Percentiles rank a stretch among this genome's conserved stretches.
phyloP scores from a whole-genome alignment of 345 rosid species.

The Lepidium aucheri region DNA sequence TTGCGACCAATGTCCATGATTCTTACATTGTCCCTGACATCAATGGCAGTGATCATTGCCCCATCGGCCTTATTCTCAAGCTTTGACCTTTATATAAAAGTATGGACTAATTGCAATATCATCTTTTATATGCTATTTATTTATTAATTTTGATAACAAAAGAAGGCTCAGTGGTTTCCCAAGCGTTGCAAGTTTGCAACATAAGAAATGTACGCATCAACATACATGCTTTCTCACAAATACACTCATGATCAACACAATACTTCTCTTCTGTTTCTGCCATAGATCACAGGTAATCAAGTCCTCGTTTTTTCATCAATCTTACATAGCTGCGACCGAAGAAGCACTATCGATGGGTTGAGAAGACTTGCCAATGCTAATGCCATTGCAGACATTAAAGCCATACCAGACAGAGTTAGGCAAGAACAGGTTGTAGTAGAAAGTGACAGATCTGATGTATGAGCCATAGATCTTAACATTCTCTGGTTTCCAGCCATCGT shows the following conservation, averaged over 20 bases:
- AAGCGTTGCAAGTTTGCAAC: background rate
- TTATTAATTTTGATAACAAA: background rate
- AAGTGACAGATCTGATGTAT: conserved; percentile 33
- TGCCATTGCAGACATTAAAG: conserved; percentile 33
- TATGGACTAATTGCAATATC: background rate
- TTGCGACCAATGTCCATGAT: conserved; percentile 68
- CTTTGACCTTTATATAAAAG: conserved; percentile 25
- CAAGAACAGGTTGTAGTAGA: conserved; percentile 41
- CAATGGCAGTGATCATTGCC: conserved; percentile 85
- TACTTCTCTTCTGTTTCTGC: background rate
- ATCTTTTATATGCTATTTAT: background rate
- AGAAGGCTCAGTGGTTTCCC: background rate
- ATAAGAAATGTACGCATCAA: background rate
- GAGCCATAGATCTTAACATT: conserved; percentile 44
- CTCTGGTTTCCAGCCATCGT: conserved; percentile 66
- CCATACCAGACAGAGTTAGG: conserved; percentile 60
- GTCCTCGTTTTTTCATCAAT: background rate
- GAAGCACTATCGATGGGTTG: background rate
- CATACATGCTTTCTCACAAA: conserved; percentile 1
- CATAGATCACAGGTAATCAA: background rate
- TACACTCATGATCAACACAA: background rate
- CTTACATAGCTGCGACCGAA: conserved; percentile 19
- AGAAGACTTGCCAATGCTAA: conserved; percentile 5
- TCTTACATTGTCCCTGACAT: conserved; percentile 85
- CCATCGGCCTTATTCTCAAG: conserved; percentile 70